Base-by-base conservation (phyloP, 805 yeast genomes). In the Nakazawaea siamensis region DNA sequence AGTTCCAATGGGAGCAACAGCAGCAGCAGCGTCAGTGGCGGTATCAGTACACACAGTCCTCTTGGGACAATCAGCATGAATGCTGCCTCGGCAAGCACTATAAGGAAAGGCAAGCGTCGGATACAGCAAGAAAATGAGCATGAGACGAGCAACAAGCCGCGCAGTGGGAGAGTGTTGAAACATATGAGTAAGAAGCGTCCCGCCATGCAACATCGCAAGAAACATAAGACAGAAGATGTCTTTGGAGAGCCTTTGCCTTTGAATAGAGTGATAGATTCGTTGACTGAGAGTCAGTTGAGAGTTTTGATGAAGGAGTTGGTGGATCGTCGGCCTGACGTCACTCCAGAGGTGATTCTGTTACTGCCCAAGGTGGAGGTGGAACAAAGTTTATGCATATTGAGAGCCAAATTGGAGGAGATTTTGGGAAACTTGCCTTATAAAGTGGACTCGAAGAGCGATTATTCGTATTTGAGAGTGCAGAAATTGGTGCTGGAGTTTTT, bases 381-480 rank as follows among this genome's bases (percentile, higher is more conserved):
- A 10, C 65, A 68, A 38, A 69, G 82, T 5, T 51, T 80, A 8
- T 61, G 56, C 9, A 60, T 73, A 27, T 60, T 86, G 34, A 52
- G 59, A 25, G 46, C 50, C 5, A 73, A 76, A 47, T 58, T 70
- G 31, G 51, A 64, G 15, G 50, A 49, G 4, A 70, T 83, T 18
- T 46, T 58, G 15, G 52, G 53, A 8, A 65, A 68, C 40, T 55
- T 86, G 43, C 95, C 95, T 1, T 84, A 81, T 53, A 77, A 78
- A 44, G 85, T 84, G 43, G 87, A 82, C 46, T 64, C 68, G 8
- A 64, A 70, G 24, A 73, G 81, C 31, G 95, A 85, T 53, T 85
- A 85, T 50, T 75, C 88, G 4, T 85, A 74, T 52, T 57, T 81
- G 38, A 65, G 95, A 38, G 82, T 86, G 24, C 76, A 81, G 48